Base-by-base conservation (phyloP, 331 rosid genomes). In the Arachis monticola region DNA sequence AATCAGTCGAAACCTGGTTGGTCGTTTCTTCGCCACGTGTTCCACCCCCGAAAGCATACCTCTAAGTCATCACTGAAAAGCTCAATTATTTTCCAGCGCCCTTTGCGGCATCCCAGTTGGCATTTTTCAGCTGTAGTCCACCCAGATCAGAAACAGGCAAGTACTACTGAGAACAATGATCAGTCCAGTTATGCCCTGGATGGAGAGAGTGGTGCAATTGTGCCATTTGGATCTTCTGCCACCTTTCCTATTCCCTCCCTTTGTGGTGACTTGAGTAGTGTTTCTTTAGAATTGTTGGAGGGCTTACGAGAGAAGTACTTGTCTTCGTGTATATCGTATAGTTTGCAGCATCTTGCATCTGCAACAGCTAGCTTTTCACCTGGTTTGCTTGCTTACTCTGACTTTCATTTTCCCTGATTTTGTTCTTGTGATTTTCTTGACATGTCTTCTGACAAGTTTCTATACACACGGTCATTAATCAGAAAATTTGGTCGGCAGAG, bases 401-500 rank as follows among this genome's bases (percentile, higher is more conserved):
- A 44, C 32, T 74, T 64, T 64, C 57, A 3, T 22, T 70, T 68
- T 56, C 78, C 66, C 13, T 46, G 10, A 70, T 81, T 71, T 73
- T 57, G 58, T 60, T 64, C 42, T 51, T 62, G 41, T 42, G 27
- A 56, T 14, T 50, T 76, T 63, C 27, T 77, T 69, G 70, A 32
- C 69, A 57, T 14, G n/a, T 86, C 53, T 61, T 83, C 82, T 86
- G 65, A 89, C 60, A 12, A 71, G 10, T 8, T 32, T 31, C 57
- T 48, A 59, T 30, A 12, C 10, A 45, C 66, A 58, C 27, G 71
- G 27, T 65, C 64, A 84, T 71, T 76, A 64, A 84, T 71, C 77
- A 93, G 95, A 83, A 82, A 85, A 91, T 76, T 67, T 93, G 89
- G 86, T 86, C 64, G 97, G 97, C 55, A 85, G 75, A 84, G 98